Evolutionary conservation across 1,284 basidiomycete species (phyloP).

Genomic region (Irpex lacteus): DNA sequence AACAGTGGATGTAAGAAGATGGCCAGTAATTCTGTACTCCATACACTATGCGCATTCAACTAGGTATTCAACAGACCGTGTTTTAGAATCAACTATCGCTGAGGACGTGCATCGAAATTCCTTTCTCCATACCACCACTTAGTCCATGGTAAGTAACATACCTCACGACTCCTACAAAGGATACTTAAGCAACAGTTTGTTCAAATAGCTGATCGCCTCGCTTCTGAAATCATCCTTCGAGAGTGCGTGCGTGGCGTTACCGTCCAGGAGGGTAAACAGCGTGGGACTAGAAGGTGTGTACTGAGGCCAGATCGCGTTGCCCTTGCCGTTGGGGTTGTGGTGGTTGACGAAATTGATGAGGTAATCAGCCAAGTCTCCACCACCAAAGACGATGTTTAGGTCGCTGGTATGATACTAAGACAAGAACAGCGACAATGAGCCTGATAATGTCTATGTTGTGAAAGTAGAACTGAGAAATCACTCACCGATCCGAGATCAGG

Average conservation of each 20-base stretch:
- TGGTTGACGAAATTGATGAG: conserved; percentile 19
- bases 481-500: conserved; percentile 2
- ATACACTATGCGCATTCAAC: too few species aligned
- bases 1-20: too few species aligned
- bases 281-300: conserved; percentile 17
- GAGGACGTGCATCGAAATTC: too few species aligned
- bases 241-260: conserved; percentile 20
- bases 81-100: too few species aligned
- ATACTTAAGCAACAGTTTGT: conserved; percentile 2
- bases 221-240: conserved; percentile 30
- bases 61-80: too few species aligned
- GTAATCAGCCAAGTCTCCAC: conserved; percentile 10
- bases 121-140: too few species aligned
- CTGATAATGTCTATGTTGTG: neutral
- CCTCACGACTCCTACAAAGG: neutral
- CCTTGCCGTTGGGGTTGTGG: conserved; percentile 21
- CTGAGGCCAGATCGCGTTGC: conserved; percentile 19
- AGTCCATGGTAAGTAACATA: too few species aligned
- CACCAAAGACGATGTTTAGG: conserved; percentile 13
- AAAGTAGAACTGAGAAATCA: neutral
- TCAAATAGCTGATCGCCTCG: conserved; percentile 38
- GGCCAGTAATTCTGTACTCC: too few species aligned
- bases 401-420: conserved; percentile 20
- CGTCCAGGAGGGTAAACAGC: conserved; percentile 25
- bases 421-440: too few species aligned